Base-by-base conservation (phyloP, 192 early-diverging fungal species). In the Fimicolochytrium jonesii region DNA sequence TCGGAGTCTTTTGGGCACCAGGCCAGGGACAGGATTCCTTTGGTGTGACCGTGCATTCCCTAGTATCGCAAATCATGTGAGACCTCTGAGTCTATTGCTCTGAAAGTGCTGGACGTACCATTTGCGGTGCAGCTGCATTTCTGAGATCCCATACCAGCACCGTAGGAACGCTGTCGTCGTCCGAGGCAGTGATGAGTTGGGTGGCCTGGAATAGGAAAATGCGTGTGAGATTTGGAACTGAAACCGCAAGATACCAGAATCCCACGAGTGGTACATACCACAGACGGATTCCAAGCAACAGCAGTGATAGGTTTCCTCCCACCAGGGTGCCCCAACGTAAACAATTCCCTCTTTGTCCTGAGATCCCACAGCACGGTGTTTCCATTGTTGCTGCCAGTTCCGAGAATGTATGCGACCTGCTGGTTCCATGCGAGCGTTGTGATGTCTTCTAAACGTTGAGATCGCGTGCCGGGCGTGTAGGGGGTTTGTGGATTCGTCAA, bases 321-420 rank as follows among this genome's bases (percentile, higher is more conserved):
- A 29, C 79, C 80, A 41, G 79, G 81, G 67, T 75, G 76, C 25
- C 55, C 72, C 58, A 99, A 80, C 32, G 82, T 75, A 43, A 95
- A 87, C 28, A 95, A 82, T 62, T 99, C 93, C 37, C 89, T 85
- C 42, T 88, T 78, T 43, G 87, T 86, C 43, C 89, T 80, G 58
- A 99, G 77, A 82, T 99, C 96, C 94, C 94, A 99, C 7, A 99
- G 86, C 28, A 95, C 94, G 20, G 93, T 92, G 60, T 90, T 80
- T 39, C 96, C 94, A 50, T 92, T 93, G 54, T 88, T 90, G 37
- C 87, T 89, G 7, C 90, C 90, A 4, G 90, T 90, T 9, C 92
- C 96, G 56, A 99, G 77, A 66, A 99, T 99, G 58, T 95, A 90
- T 52, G 87, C 80, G 31, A 92, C 90, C 59, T 93, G 86, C 55